A percentile compares a stretch with the other conserved stretches of the same genome.
Evolutionary conservation across 177 flowering plant genomes (phyloP).

Genomic region (Telopea speciosissima): DNA sequence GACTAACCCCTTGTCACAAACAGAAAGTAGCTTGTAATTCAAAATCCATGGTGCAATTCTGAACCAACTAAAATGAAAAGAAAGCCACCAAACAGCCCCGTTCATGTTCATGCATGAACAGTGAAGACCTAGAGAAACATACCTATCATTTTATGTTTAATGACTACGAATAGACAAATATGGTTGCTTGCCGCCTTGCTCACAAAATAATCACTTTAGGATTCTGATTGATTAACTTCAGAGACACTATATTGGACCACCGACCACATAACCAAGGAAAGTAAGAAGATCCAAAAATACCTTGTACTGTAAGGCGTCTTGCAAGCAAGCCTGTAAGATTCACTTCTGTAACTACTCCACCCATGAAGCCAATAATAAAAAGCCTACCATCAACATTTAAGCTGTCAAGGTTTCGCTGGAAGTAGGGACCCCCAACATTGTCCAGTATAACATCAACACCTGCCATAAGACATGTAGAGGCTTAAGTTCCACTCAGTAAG

Average conservation of each 20-base stretch:
- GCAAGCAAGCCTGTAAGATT: too few relatives aligned
- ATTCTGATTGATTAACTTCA: background rate
- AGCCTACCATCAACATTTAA: constrained; percentile 82
- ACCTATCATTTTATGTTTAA: background rate
- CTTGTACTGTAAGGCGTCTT: too few relatives aligned
- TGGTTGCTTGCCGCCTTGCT: too few relatives aligned
- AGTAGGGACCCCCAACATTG: constrained; percentile 71
- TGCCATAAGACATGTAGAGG: constrained; percentile 23
- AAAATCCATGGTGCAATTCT: too few relatives aligned
- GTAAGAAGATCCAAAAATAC: constrained; percentile 23
- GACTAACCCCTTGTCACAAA: too few relatives aligned
- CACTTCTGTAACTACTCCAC: too few relatives aligned
- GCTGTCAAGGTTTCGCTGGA: constrained; percentile 67
- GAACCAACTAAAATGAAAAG: too few relatives aligned
- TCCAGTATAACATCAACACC: constrained; percentile 95
- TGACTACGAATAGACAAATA: too few relatives aligned
- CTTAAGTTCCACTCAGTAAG: background rate
- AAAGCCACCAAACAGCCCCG: background rate
- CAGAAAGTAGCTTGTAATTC: too few relatives aligned
- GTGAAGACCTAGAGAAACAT: background rate
- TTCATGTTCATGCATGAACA: too few relatives aligned
- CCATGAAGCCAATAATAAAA: too few relatives aligned
- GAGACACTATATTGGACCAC: too few relatives aligned
- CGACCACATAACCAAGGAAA: background rate
- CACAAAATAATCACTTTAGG: background rate